Evolutionary conservation across 2,329 filamentous ascomycete species (phyloP), one percentile per base, ranked within the genome.

Genomic region (Leptographium procerum): DNA sequence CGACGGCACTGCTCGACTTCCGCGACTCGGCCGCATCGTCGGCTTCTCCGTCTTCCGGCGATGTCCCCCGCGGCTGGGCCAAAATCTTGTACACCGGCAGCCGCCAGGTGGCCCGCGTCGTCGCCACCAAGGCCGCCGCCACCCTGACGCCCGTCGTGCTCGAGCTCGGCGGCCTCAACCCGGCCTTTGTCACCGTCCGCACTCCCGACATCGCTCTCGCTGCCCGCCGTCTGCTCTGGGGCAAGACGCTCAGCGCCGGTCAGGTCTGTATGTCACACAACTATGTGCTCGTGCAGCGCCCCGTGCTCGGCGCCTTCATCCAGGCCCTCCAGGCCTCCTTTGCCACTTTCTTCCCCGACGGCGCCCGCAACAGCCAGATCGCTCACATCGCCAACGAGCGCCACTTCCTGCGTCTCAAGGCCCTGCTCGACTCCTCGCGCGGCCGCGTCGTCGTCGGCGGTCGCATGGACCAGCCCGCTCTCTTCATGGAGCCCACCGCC

Each of bases 1-100:
- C 88, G 4, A 89, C 88, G 52, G 85, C 84, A 14, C 75, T 97
- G 51, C 80, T 99, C 36, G 84, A 92, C 59, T 64, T 63, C 47
- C 63, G 83, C 91, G 75, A 64, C 53, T n/a, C 34, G 9, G 33
- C 28, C 6, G 50, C 40, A 10, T 16, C 51, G 31, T 10, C 52
- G 16, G 47, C 36, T n/a, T 16, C 51, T 22, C 9, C 52, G 16
- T 36, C 36, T n/a, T 24, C 55, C 36, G 59, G 60, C 29, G 60
- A 60, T 24, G 56, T 62, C 50, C 53, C 53, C 2, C 59, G 47
- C 48, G 92, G 92, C 71, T 99, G 91, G 87, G 91, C 95, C 75
- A 97, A 96, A 81, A 95, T 99, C 67, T 91, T 94, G 77, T 99
- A 96, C 76, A 99, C 94, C 1, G 94, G 94, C 57, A 86, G 84